Evolutionary conservation across 2,329 filamentous ascomycete genomes (phyloP), one percentile per base, ranked within the genome.

Genomic region (Sporothrix globosa): DNA sequence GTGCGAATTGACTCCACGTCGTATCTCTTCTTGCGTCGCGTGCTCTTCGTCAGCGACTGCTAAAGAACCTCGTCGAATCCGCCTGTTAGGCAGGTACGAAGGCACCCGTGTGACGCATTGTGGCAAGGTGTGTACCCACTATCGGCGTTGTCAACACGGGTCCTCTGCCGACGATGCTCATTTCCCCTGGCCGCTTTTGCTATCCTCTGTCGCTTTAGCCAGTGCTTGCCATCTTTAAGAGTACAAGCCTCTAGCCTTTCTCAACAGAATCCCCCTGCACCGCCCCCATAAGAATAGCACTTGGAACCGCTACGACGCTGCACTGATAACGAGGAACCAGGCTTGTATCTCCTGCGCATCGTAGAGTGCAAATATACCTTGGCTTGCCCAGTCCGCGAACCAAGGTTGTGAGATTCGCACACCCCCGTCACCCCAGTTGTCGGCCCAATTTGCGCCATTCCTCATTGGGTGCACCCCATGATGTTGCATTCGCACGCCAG

Each of bases 391-490:
- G 48, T 7, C 41, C 21, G 58, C 17, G 13, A 24, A 63, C 58
- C 58, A 63, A 63, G 58, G 58, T 63, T 6, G 58, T 63, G 7
- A 46, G 58, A 63, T 63, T 46, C 13, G 41, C 30, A 34, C 56
- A 52, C 60, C 44, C 53, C 53, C 52, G 34, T 67, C 41, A 50
- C 68, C 60, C 39, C 60, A 53, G 24, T 58, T 66, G 48, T 39
- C 48, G 39, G n/a, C 34, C 69, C 61, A 67, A 71, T 67, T 27
- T 65, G 53, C 72, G 65, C 73, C 67, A 70, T 72, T 30, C 73
- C 69, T 7, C 7, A 39, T 74, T 63, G 10, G 71, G 73, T 3
- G 58, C 66, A 65, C 71, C 70, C 68, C 72, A 74, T 74, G 73
- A 74, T 73, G 68, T 30, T 67, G 70, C 67, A 68, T 61, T 48